Conservation (phyloP, 2,329 filamentous ascomycete genomes). For the Diplodia corticola region DNA sequence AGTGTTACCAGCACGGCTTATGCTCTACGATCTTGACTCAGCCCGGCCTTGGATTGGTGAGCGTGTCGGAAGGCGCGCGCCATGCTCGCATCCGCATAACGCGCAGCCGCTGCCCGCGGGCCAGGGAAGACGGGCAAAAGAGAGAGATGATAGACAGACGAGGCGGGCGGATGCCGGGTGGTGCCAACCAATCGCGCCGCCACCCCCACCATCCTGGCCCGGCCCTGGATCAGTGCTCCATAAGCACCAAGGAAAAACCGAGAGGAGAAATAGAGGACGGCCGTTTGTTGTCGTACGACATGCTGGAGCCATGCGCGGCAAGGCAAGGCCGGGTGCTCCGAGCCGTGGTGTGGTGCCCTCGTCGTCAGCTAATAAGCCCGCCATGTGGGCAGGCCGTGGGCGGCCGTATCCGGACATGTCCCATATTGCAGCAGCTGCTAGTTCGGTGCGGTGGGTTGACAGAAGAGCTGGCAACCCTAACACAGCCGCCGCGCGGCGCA, state of each 20-base stretch:
- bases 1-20: neutral
- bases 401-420: constrained; percentile 5
- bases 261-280: neutral
- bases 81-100: neutral
- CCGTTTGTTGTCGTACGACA: constrained; percentile 13
- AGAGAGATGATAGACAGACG: neutral
- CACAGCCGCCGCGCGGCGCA: neutral
- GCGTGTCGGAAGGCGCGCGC: constrained; percentile 1
- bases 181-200: neutral
- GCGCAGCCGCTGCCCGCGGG: too few relatives aligned
- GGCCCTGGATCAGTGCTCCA: neutral
- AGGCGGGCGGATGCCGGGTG: constrained; percentile 4
- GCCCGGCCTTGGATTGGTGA: neutral
- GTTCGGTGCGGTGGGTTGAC: neutral
- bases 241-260: neutral
- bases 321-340: neutral
- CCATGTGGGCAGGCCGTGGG: neutral
- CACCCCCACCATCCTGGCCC: constrained; percentile 4
- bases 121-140: neutral
- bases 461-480: neutral
- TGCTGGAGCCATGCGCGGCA: neutral
- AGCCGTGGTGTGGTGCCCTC: constrained; percentile 16
- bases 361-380: constrained; percentile 11
- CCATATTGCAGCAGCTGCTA: constrained; percentile 8
- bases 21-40: neutral